phyloP scores from a whole-genome alignment of 192 early-diverging fungal genomes.

The Linnemannia schmuckeri region DNA sequence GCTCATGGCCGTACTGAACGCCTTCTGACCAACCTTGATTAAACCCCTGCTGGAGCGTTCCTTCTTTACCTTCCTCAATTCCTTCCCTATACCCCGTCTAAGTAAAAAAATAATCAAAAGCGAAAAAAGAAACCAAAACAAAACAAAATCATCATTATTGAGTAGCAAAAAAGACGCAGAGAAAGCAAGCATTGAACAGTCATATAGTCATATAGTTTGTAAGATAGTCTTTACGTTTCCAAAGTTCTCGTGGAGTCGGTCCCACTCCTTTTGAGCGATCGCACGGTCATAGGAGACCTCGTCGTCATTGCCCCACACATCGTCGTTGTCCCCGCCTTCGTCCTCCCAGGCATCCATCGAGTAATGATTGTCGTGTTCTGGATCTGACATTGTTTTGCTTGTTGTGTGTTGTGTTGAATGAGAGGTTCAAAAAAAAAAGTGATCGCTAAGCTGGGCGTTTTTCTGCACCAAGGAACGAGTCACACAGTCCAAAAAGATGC shows the following conservation, averaged over 20 bases:
- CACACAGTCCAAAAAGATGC: background rate
- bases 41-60: conserved; percentile 70
- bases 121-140: background rate
- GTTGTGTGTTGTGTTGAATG: background rate
- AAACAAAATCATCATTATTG: background rate
- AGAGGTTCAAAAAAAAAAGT: background rate
- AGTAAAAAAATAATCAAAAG: background rate
- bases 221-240: conserved; percentile 65
- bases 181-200: no score
- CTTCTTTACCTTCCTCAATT: conserved; percentile 72
- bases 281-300: conserved; percentile 64
- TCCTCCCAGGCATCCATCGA: conserved; percentile 18
- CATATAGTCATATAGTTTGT: no score
- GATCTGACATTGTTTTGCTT: conserved; percentile 20
- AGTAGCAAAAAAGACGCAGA: background rate
- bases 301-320: conserved; percentile 66
- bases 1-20: conserved; percentile 58
- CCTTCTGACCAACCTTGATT: conserved; percentile 73
- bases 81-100: conserved; percentile 77
- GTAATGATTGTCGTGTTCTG: conserved; percentile 15
- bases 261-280: conserved; percentile 74
- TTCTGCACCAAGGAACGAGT: background rate
- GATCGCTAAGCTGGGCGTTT: conserved; percentile 5
- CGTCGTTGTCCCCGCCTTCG: conserved; percentile 44
- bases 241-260: conserved; percentile 69